A percentile compares a stretch with the other conserved stretches of the same genome.
phyloP scores from a whole-genome alignment of 768 basidiomycete genomes.

The Naganishia vishniacii region DNA sequence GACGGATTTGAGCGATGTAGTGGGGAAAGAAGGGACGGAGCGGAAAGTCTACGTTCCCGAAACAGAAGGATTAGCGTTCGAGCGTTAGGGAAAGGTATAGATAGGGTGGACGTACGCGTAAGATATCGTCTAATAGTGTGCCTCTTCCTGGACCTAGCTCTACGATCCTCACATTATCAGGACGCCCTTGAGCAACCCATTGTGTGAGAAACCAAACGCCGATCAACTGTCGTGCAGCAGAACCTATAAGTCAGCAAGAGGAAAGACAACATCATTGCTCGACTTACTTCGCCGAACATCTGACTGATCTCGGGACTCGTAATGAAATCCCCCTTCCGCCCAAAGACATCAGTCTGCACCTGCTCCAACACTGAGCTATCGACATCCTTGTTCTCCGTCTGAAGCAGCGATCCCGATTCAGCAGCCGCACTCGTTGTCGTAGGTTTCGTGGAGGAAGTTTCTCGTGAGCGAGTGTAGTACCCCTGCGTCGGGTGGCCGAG shows the following conservation, averaged over 20 bases:
- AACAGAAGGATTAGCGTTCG: too few species aligned
- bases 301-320: slow-evolving; percentile 96
- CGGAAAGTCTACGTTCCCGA: slow-evolving; percentile 35
- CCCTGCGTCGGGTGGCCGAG: slow-evolving; percentile 83
- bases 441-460: background rate
- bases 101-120: slow-evolving; percentile 59
- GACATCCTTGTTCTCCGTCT: background rate
- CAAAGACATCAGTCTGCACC: slow-evolving; percentile 67
- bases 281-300: slow-evolving; percentile 85
- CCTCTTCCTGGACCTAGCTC: slow-evolving; percentile 93
- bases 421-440: background rate
- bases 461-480: slow-evolving; percentile 65
- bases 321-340: slow-evolving; percentile 81
- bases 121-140: slow-evolving; percentile 80
- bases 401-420: too few species aligned
- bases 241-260: background rate
- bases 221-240: slow-evolving; percentile 59
- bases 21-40: slow-evolving; percentile 34
- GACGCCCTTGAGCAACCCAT: slow-evolving; percentile 59
- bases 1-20: slow-evolving; percentile 52
- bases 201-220: slow-evolving; percentile 79
- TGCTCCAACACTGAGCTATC: slow-evolving; percentile 45
- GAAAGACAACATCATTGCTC: background rate
- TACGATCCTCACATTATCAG: slow-evolving; percentile 61
- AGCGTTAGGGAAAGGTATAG: too few species aligned